phyloP scores from a whole-genome alignment of 2,329 filamentous ascomycete genomes.

The Salinomyces thailandicus region DNA sequence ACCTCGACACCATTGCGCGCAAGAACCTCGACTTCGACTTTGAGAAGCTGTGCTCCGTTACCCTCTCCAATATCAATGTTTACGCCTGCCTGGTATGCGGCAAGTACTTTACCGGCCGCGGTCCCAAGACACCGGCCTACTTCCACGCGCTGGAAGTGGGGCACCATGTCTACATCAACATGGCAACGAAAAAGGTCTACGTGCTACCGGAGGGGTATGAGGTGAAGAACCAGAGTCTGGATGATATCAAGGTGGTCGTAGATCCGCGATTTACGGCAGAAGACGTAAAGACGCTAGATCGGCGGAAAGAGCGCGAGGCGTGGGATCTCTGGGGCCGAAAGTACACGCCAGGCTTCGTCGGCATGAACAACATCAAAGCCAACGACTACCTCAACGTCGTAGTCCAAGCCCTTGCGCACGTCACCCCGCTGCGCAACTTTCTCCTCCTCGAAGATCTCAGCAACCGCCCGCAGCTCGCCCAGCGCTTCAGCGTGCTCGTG shows the following conservation, averaged over 20 bases:
- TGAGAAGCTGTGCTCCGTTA: slow-evolving; percentile 94
- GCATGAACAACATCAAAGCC: slow-evolving; percentile 99
- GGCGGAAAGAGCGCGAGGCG: slow-evolving; percentile 45
- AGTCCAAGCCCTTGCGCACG: slow-evolving; percentile 82
- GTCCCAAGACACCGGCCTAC: slow-evolving; percentile 90
- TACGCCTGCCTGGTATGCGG: slow-evolving; percentile 96
- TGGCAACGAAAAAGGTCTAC: slow-evolving; percentile 83
- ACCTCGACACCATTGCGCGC: slow-evolving; percentile 93
- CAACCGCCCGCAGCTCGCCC: slow-evolving; percentile 66
- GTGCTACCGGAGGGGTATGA: slow-evolving; percentile 95
- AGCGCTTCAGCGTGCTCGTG: slow-evolving; percentile 78
- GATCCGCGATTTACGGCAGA: slow-evolving; percentile 75
- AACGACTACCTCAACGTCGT: slow-evolving; percentile 98
- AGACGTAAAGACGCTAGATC: slow-evolving; percentile 71
- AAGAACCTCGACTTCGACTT: slow-evolving; percentile 95
- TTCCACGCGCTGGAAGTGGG: slow-evolving; percentile 91
- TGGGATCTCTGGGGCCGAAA: slow-evolving; percentile 74
- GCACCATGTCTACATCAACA: slow-evolving; percentile 97
- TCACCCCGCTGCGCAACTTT: slow-evolving; percentile 79
- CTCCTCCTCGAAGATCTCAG: slow-evolving; percentile 78
- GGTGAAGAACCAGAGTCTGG: slow-evolving; percentile 84
- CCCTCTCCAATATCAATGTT: slow-evolving; percentile 94
- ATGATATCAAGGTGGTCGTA: slow-evolving; percentile 96
- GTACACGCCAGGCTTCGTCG: slow-evolving; percentile 89
- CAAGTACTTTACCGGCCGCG: slow-evolving; percentile 93